Evolutionary conservation across 2,329 filamentous ascomycete genomes (phyloP).

Genomic region (Ceratocystis variospora): DNA sequence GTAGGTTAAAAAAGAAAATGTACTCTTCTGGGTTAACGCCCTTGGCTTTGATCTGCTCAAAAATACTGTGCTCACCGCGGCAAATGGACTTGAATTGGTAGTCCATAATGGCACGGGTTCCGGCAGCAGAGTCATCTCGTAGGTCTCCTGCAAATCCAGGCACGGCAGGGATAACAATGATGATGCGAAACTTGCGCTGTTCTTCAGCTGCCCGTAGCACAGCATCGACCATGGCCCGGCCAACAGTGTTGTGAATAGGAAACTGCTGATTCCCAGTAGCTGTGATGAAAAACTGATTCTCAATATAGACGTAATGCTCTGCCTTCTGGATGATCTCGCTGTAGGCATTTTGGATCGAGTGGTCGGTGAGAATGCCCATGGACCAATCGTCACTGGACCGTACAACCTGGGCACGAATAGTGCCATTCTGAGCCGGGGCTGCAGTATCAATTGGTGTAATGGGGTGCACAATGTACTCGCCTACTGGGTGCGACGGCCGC

Average conservation of each 20-base stretch:
- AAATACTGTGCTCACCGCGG: slow-evolving; percentile 83
- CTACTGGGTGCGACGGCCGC: slow-evolving; percentile 75
- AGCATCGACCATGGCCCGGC: slow-evolving; percentile 79
- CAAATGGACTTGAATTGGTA: slow-evolving; percentile 96
- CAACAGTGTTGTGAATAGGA: slow-evolving; percentile 79
- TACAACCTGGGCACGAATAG: slow-evolving; percentile 71
- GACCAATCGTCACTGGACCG: slow-evolving; percentile 89
- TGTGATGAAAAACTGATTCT: slow-evolving; percentile 98
- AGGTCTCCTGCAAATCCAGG: slow-evolving; percentile 91
- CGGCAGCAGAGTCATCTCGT: slow-evolving; percentile 64
- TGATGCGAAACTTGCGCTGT: slow-evolving; percentile 75
- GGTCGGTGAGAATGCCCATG: slow-evolving; percentile 71
- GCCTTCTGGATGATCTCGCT: slow-evolving; percentile 72
- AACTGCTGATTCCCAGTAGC: slow-evolving; percentile 78
- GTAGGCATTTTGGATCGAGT: slow-evolving; percentile 81
- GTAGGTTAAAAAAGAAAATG: slow-evolving; percentile 87
- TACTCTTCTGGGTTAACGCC: slow-evolving; percentile 67
- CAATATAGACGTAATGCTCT: slow-evolving; percentile 89
- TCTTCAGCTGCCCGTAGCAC: slow-evolving; percentile 70
- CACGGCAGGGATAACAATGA: slow-evolving; percentile 79
- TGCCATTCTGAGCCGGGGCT: slow-evolving; percentile 50
- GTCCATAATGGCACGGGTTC: slow-evolving; percentile 92
- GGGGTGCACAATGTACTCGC: slow-evolving; percentile 74
- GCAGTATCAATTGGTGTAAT: slow-evolving; percentile 55
- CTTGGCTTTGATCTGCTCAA: slow-evolving; percentile 55